Conservation (phyloP, 1,139 yeast species). For the Taphrina flavorubra region DNA sequence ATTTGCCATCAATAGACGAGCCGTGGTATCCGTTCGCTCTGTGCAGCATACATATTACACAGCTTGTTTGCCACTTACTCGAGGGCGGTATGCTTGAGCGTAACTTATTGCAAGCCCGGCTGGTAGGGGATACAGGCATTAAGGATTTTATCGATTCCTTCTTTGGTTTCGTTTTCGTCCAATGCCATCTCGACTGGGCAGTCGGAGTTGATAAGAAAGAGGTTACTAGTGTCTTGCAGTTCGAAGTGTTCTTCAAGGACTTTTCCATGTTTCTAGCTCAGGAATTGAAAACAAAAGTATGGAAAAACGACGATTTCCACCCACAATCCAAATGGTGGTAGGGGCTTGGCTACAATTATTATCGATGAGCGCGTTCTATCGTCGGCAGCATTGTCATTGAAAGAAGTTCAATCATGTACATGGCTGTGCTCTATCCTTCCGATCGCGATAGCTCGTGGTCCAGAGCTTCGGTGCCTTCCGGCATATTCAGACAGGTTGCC, state of each 20-base stretch:
- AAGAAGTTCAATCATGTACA: neutral
- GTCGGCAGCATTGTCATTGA: too few relatives aligned
- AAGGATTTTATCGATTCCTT: slow-evolving; percentile 7
- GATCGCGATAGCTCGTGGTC: too few relatives aligned
- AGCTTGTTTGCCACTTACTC: neutral
- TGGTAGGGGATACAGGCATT: slow-evolving; percentile 8
- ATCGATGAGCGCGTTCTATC: too few relatives aligned
- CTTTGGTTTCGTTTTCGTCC: slow-evolving; percentile 27
- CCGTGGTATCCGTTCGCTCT: slow-evolving; percentile 40
- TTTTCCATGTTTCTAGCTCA: slow-evolving; percentile 5
- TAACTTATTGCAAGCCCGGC: slow-evolving; percentile 29
- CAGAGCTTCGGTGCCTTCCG: too few relatives aligned
- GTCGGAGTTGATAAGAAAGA: slow-evolving; percentile 36
- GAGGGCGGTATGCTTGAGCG: slow-evolving; percentile 19
- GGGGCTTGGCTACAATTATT: neutral
- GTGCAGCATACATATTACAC: slow-evolving; percentile 34
- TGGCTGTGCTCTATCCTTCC: too few relatives aligned
- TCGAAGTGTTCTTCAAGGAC: slow-evolving; percentile 32
- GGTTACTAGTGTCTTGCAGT: slow-evolving; percentile 26
- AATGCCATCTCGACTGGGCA: slow-evolving; percentile 38
- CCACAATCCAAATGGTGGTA: slow-evolving; percentile 35
- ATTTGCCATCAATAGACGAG: slow-evolving; percentile 1
- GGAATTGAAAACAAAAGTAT: slow-evolving; percentile 1
- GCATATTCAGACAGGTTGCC: too few relatives aligned
- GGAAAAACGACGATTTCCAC: slow-evolving; percentile 35